phyloP scores from a whole-genome alignment of 2,329 filamentous ascomycete species.

The Ilyonectria destructans region DNA sequence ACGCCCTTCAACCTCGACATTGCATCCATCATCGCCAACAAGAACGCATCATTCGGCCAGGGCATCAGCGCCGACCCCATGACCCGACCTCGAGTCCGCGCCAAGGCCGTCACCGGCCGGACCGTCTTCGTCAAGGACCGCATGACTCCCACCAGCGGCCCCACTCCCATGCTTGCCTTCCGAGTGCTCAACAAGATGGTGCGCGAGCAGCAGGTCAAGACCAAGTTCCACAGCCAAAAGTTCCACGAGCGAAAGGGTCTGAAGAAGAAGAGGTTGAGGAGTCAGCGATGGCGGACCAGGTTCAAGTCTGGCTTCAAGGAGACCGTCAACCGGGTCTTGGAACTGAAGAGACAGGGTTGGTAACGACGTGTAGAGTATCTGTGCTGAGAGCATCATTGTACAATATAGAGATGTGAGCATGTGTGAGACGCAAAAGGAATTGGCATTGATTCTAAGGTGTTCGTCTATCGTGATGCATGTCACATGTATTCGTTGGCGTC shows the following conservation, averaged over 20 bases:
- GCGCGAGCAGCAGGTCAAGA: slow-evolving; percentile 70
- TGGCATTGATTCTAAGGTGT: slow-evolving; percentile 2
- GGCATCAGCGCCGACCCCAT: slow-evolving; percentile 43
- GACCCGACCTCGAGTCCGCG: slow-evolving; percentile 49
- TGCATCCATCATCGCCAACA: slow-evolving; percentile 55
- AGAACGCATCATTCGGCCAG: slow-evolving; percentile 44
- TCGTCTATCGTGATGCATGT: slow-evolving; percentile 33
- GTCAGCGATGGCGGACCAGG: slow-evolving; percentile 77
- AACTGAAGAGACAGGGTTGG: slow-evolving; percentile 86
- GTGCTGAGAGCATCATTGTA: slow-evolving; percentile 44
- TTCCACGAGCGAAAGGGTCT: slow-evolving; percentile 84
- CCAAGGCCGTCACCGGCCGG: slow-evolving; percentile 56
- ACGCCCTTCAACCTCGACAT: slow-evolving; percentile 52
- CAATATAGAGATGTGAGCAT: slow-evolving; percentile 47
- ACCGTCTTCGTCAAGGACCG: slow-evolving; percentile 58
- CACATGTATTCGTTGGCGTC: slow-evolving; percentile 48
- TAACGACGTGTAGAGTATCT: slow-evolving; percentile 57
- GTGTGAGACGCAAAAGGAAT: slow-evolving; percentile 34
- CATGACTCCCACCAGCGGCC: slow-evolving; percentile 48
- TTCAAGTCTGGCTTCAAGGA: slow-evolving; percentile 81
- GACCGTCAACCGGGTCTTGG: slow-evolving; percentile 75
- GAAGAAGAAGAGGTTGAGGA: slow-evolving; percentile 83
- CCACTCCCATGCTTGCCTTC: slow-evolving; percentile 64
- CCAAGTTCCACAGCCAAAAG: slow-evolving; percentile 72
- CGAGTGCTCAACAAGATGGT: slow-evolving; percentile 58